Conservation (phyloP, 2,329 filamentous ascomycete species). For the Colletotrichum phormii region DNA sequence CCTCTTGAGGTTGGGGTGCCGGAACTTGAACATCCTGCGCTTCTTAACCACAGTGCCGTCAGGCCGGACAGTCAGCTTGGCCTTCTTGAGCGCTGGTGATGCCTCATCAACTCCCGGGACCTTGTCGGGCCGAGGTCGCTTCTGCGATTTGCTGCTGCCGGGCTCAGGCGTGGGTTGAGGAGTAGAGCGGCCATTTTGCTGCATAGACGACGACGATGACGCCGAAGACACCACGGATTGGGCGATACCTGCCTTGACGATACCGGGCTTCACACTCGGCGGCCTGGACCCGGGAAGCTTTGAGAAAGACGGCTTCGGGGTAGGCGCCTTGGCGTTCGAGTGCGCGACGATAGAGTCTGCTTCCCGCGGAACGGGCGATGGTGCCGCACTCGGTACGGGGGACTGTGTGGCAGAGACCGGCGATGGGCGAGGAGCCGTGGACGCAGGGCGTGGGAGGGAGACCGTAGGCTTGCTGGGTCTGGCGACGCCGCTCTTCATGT, state of each 20-base stretch:
- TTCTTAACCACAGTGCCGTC: conserved; percentile 38
- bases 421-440: conserved; percentile 15
- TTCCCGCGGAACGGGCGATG: conserved; percentile 26
- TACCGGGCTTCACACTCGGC: conserved; percentile 6
- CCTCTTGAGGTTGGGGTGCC: conserved; percentile 47
- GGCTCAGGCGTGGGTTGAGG: conserved; percentile 29
- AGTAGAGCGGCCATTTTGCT: conserved; percentile 22
- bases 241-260: background rate
- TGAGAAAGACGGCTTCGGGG: background rate
- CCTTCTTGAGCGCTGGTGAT: conserved; percentile 51
- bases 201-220: background rate
- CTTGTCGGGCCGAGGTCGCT: conserved; percentile 53
- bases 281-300: background rate
- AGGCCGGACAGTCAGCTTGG: conserved; percentile 47
- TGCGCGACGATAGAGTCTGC: conserved; percentile 37
- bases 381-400: conserved; percentile 18
- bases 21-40: conserved; percentile 53
- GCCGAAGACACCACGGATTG: conserved; percentile 10
- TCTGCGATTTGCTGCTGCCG: conserved; percentile 41
- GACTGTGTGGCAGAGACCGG: conserved; percentile 13
- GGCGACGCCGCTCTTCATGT: conserved; percentile 49
- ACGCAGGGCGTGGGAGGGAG: conserved; percentile 20
- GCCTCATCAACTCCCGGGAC: conserved; percentile 47
- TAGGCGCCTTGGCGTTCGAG: conserved; percentile 12
- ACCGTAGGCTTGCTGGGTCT: conserved; percentile 48